Evolutionary conservation across 2,329 filamentous ascomycete species (phyloP), one percentile per base, ranked within the genome.

Genomic region (Podosphaera fusca): DNA sequence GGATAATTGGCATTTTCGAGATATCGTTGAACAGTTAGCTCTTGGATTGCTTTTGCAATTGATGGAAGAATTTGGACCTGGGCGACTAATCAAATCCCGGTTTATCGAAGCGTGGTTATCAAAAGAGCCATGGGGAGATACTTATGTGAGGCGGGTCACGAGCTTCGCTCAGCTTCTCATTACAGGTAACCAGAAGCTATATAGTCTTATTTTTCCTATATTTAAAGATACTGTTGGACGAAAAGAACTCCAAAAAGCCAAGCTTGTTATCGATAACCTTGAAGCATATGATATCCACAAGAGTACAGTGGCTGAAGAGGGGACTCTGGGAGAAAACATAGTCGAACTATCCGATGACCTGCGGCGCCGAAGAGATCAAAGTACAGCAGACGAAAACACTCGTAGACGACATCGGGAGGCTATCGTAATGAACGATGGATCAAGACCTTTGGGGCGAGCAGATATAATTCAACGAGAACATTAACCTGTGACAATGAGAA

Each of bases 401-500:
- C 74, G 87, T 59, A 77, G 88, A 61, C 77, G 86, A 55, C 78
- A 90, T 65, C 77, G 88, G 62, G 87, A 95, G 71, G 88, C 87
- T 3, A 89, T 95, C 78, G 88, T 95, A 29, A 73, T 95, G 58
- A 90, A 88, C 64, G 87, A 94, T 64, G 85, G 86, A n/a, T 86
- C 79, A 30, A 76, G 82, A 36, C 84, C 85, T 1, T 68, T 94
- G 50, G 80, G 78, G 3, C 78, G 80, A 60, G 79, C 80, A 50
- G 85, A 94, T 66, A 94, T 95, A 40, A 86, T 89, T 56, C 82
- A 92, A 55, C 61, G 64, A 21, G 60, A 64, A 34, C 59, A 60
- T 45, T 62, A 56, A 60, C 9, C 3, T 6, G 3, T 14, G 5
- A 14, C 3, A 4, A 55, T 36, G 50, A 36, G 10, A 36, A 21